Conservation (phyloP, 495 filamentous ascomycete genomes). For the Podospora bellae-mahoneyi region DNA sequence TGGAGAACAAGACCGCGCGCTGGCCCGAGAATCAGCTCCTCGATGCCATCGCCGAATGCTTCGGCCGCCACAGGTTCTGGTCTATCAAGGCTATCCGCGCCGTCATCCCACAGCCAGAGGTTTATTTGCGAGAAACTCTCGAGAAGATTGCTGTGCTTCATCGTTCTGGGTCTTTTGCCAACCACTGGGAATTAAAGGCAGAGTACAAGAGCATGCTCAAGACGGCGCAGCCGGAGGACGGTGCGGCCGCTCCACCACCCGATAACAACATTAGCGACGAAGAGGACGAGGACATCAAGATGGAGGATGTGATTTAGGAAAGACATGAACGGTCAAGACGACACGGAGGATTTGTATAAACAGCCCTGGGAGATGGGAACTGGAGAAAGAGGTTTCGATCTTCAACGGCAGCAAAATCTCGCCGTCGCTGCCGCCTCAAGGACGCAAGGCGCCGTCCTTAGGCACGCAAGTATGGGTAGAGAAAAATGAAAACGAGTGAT, state of each 20-base stretch:
- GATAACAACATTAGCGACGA: slow-evolving; percentile 58
- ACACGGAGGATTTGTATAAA: not conserved
- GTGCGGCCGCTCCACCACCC: slow-evolving; percentile 29
- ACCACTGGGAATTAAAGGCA: slow-evolving; percentile 74
- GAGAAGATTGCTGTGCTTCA: slow-evolving; percentile 78
- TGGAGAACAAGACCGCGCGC: slow-evolving; percentile 78
- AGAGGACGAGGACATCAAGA: slow-evolving; percentile 65
- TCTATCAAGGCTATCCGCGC: slow-evolving; percentile 75
- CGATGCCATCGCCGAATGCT: slow-evolving; percentile 75
- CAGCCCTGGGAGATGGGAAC: too few species aligned
- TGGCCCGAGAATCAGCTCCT: slow-evolving; percentile 82
- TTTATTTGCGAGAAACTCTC: slow-evolving; percentile 80
- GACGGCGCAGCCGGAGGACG: slow-evolving; percentile 49
- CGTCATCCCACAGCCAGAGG: slow-evolving; percentile 77
- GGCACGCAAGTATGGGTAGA: not conserved
- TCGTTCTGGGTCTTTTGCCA: slow-evolving; percentile 75
- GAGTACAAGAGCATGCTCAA: slow-evolving; percentile 61
- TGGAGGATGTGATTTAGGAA: slow-evolving; percentile 62
- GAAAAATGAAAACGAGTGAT: not conserved
- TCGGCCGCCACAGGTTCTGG: slow-evolving; percentile 84
- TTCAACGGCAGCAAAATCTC: too few species aligned
- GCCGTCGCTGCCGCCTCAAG: too few species aligned
- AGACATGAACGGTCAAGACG: not conserved
- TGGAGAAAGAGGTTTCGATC: too few species aligned
- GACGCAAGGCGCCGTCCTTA: too few species aligned